Evolutionary conservation across 225 moss, liverwort and hornwort species (phyloP).

Genomic region (Bryum argenteum): DNA sequence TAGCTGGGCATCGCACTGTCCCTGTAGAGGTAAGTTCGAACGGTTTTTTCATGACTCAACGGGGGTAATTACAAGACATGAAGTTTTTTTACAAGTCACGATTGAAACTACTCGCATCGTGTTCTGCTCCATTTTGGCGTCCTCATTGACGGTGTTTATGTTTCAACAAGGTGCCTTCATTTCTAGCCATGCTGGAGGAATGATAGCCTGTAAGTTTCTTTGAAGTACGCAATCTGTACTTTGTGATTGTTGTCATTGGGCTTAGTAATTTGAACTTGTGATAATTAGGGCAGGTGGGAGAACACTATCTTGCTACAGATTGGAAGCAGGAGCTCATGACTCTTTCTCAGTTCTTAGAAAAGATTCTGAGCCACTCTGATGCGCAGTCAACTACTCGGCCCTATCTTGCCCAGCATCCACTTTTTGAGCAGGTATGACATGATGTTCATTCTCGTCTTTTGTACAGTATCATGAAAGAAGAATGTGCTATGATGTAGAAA

Average conservation of each 20-base stretch:
- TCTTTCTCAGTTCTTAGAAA: slow-evolving; percentile 73
- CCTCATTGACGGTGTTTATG: neutral
- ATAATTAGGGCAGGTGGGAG: slow-evolving; percentile 76
- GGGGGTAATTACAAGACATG: neutral
- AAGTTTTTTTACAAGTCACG: neutral
- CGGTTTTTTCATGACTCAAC: neutral
- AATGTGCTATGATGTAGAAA: slow-evolving; percentile 1
- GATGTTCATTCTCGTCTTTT: slow-evolving; percentile 9
- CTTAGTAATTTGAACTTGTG: slow-evolving; percentile 46
- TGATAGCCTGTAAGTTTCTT: slow-evolving; percentile 15
- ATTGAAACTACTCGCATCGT: slow-evolving; percentile 1
- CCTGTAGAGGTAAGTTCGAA: slow-evolving; percentile 74
- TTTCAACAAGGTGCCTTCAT: neutral
- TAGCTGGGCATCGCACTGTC: slow-evolving; percentile 87
- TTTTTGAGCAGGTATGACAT: slow-evolving; percentile 87
- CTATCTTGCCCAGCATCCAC: slow-evolving; percentile 97
- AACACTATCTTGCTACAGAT: slow-evolving; percentile 88
- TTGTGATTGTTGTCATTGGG: slow-evolving; percentile 25
- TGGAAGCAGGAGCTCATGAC: slow-evolving; percentile 99
- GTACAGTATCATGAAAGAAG: neutral
- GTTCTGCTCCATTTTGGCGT: neutral
- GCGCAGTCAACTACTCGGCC: slow-evolving; percentile 61
- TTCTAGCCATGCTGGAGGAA: slow-evolving; percentile 1
- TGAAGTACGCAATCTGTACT: slow-evolving; percentile 6
- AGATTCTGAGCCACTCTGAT: slow-evolving; percentile 46